Conservation (phyloP, 257 asterid species). For the Salvia rosmarinus region DNA sequence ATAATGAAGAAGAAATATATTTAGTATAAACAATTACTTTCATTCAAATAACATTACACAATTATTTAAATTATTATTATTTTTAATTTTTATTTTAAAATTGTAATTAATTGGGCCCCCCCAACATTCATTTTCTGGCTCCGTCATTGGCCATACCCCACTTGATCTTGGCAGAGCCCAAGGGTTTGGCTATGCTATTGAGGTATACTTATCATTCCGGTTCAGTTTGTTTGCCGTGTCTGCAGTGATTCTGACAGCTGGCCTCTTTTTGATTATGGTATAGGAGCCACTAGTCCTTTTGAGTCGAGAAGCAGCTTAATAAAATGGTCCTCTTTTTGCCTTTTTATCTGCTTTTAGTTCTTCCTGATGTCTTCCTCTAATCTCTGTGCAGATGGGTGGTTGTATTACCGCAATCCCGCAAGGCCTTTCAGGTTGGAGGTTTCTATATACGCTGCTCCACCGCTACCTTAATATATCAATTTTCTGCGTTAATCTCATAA, state of each 20-base stretch:
- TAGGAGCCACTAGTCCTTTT: conserved; percentile 53
- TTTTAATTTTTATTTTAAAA: too few relatives aligned
- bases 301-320: neutral
- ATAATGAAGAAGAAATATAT: too few relatives aligned
- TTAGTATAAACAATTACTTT: too few relatives aligned
- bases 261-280: conserved; percentile 30
- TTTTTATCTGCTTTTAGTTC: neutral
- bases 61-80: too few relatives aligned
- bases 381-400: conserved; percentile 79
- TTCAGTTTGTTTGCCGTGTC: conserved; percentile 1
- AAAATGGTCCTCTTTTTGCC: neutral
- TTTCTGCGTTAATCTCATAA: too few relatives aligned
- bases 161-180: conserved; percentile 92
- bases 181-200: conserved; percentile 80
- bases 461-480: too few relatives aligned
- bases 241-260: neutral
- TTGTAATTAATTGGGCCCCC: too few relatives aligned
- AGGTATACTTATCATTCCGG: conserved; percentile 51
- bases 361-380: conserved; percentile 1
- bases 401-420: conserved; percentile 58
- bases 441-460: conserved; percentile 65
- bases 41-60: too few relatives aligned
- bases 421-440: conserved; percentile 94
- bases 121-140: too few relatives aligned
- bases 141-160: conserved; percentile 93